These are phyloP conservation scores for Alternaria gansuensis DNA, from an alignment of 2,329 filamentous ascomycete species.

Conservation along the genomic window DNA sequence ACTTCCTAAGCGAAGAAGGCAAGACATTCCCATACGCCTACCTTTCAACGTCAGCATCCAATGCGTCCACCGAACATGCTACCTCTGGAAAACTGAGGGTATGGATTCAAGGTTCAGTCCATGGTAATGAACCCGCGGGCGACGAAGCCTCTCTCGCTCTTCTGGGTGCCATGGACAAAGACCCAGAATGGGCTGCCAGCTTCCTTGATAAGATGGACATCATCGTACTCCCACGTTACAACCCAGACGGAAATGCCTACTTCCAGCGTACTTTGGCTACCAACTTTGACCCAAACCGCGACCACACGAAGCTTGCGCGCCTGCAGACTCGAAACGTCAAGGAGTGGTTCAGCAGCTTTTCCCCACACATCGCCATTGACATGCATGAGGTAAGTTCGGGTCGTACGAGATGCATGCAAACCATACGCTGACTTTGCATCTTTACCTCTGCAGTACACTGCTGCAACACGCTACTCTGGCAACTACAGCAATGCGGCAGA, in stretches of 20 bases:
- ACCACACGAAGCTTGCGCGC: conserved; percentile 50
- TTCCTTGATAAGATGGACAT: conserved; percentile 49
- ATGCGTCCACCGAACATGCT: conserved; percentile 10
- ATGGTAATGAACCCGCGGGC: conserved; percentile 53
- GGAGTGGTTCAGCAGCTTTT: conserved; percentile 41
- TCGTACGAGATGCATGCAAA: not conserved
- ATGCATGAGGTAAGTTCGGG: conserved; percentile 38
- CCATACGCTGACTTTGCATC: not conserved
- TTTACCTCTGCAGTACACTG: conserved; percentile 35
- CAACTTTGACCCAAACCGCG: conserved; percentile 52
- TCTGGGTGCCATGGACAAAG: conserved; percentile 47
- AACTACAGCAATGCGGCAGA: conserved; percentile 49
- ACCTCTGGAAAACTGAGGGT: conserved; percentile 44
- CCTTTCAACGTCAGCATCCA: conserved; percentile 31
- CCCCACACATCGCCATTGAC: conserved; percentile 49
- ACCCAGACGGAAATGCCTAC: conserved; percentile 50
- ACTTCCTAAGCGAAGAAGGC: conserved; percentile 49
- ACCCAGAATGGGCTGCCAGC: conserved; percentile 43
- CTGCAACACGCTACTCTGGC: conserved; percentile 35
- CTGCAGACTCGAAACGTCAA: conserved; percentile 51
- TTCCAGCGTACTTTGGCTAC: conserved; percentile 50
- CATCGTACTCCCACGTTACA: conserved; percentile 49
- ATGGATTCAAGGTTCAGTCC: conserved; percentile 51
- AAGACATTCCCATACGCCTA: conserved; percentile 45
- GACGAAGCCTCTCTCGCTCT: conserved; percentile 50